These are phyloP conservation scores for Salix arbutifolia DNA, from an alignment of 345 rosid species.

Conservation along the genomic window DNA sequence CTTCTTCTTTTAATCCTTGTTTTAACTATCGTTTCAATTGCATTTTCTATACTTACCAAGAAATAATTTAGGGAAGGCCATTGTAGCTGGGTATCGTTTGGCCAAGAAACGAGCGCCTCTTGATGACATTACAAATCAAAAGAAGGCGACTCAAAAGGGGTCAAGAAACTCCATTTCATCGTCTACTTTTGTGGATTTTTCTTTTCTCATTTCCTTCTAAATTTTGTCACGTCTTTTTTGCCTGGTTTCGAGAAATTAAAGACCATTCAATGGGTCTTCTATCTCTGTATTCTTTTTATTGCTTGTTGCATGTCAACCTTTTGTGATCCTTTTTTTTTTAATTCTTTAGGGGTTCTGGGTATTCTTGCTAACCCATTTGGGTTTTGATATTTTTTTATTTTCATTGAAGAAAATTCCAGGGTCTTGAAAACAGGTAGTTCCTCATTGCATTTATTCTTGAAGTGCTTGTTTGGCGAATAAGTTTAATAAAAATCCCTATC, in stretches of 20 bases:
- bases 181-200: constrained; percentile 51
- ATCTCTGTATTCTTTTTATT: background rate
- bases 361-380: background rate
- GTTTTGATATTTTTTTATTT: background rate
- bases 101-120: constrained; percentile 77
- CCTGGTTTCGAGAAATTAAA: constrained; percentile 3
- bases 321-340: background rate
- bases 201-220: background rate
- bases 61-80: too few species aligned
- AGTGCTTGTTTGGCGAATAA: background rate
- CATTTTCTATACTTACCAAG: too few species aligned
- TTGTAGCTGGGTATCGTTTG: constrained; percentile 16
- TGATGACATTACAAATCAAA: constrained; percentile 62
- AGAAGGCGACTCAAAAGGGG: constrained; percentile 26
- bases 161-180: constrained; percentile 39
- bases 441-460: background rate
- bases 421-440: background rate
- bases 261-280: background rate
- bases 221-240: background rate
- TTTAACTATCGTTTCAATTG: too few species aligned
- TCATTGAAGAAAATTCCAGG: too few species aligned
- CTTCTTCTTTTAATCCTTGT: too few species aligned
- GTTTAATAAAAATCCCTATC: too few species aligned
- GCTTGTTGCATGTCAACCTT: too few species aligned
- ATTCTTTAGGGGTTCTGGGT: background rate